Evolutionary conservation across 2,329 filamentous ascomycete genomes (phyloP), one percentile per base, ranked within the genome.

Genomic region (Didymella sp.): DNA sequence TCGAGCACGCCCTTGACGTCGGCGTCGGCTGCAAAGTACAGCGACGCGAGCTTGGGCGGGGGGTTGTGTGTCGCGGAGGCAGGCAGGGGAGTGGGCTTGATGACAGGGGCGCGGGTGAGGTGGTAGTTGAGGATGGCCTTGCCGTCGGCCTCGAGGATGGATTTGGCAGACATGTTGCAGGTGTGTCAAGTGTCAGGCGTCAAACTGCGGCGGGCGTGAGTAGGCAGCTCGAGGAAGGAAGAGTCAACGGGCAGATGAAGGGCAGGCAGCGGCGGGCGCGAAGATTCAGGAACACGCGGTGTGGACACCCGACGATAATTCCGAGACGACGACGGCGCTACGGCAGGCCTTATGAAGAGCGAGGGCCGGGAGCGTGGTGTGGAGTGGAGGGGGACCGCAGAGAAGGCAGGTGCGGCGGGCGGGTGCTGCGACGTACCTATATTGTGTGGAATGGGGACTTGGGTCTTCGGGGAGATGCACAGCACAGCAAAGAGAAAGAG

Each of bases 111-210:
- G 78, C 95, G 90, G 73, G 95, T 98, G 82, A 99, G 92, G 86
- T 98, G 95, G 87, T 98, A 99, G 90, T 97, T 98, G 87, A 99
- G 87, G 85, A 99, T 98, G 87, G 95, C 95, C 90, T 99, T 99
- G 87, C 95, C 95, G 84, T 99, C 95, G 85, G 94, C 94, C 86
- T 99, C 95, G 85, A 90, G 83, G 78, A 99, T 98, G 70, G 94
- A 90, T 84, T 99, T 99, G 81, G 95, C 91, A 78, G 91, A 92
- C 92, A 96, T 96, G 75, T 75, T 85, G 80, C 58, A 60, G 60
- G 64, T 43, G 47, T 48, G 53, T 56, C 31, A 27, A 46, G 19
- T 54, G 51, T 41, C 19, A 30, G 48, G 61, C 58, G 61, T 63
- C 60, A 61, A 52, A 59, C 66, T 66, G 62, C 54, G 45, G 61